phyloP scores from a whole-genome alignment of 768 basidiomycete genomes.

The Nidularia pulvinata region DNA sequence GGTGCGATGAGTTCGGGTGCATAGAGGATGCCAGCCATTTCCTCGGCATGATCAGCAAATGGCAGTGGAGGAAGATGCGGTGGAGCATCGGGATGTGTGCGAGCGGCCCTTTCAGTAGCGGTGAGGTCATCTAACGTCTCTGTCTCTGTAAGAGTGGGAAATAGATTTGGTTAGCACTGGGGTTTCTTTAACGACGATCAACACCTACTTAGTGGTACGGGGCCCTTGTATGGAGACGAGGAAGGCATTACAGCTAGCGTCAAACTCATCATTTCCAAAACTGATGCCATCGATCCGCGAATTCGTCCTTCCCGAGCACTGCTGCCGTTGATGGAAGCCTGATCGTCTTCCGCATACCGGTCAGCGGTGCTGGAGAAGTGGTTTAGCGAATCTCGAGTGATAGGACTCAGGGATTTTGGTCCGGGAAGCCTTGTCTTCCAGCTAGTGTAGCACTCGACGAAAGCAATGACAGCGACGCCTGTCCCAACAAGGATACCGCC shows the following conservation, averaged over 20 bases:
- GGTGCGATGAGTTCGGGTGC: constrained; percentile 82
- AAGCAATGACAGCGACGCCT: constrained; percentile 50
- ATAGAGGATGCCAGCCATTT: constrained; percentile 78
- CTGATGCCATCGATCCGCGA: constrained; percentile 77
- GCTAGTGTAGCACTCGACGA: constrained; percentile 61
- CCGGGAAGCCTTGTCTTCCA: constrained; percentile 50
- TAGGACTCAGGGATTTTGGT: constrained; percentile 46
- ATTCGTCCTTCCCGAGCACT: constrained; percentile 39
- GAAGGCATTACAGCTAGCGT: constrained; percentile 77
- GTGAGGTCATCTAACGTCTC: constrained; percentile 82
- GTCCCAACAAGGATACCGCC: constrained; percentile 62
- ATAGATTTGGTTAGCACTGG: constrained; percentile 3
- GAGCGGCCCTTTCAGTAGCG: constrained; percentile 76
- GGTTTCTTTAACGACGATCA: constrained; percentile 5
- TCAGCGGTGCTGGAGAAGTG: constrained; percentile 50
- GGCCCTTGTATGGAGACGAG: constrained; percentile 49
- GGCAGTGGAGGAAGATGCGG: constrained; percentile 68
- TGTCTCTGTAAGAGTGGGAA: constrained; percentile 40
- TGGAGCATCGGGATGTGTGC: constrained; percentile 77
- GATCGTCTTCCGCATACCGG: constrained; percentile 40
- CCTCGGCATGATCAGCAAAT: constrained; percentile 76
- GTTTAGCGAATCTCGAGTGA: constrained; percentile 57
- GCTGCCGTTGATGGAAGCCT: constrained; percentile 46
- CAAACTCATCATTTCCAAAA: constrained; percentile 83
- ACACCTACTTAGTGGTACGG: constrained; percentile 67